Percentiles rank a stretch among this genome's conserved stretches.
phyloP scores from a whole-genome alignment of 768 basidiomycete species.

The Boletus huronensis region DNA sequence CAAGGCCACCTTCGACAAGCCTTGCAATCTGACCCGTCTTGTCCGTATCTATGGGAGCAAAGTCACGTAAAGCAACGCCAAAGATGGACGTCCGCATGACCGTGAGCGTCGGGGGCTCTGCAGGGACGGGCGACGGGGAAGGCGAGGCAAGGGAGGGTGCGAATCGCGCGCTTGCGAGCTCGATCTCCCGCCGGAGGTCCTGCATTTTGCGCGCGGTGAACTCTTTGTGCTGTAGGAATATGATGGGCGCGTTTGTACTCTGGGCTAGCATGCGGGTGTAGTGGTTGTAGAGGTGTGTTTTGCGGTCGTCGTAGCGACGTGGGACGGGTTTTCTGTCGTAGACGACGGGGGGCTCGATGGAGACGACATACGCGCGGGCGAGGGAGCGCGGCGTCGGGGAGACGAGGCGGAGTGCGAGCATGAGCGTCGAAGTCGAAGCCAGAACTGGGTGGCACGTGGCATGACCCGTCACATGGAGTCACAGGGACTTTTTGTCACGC shows the following conservation, averaged over 20 bases:
- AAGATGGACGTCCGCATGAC: conserved; percentile 77
- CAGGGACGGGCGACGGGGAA: conserved; percentile 33
- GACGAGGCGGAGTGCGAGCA: conserved; percentile 12
- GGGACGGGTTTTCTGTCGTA: conserved; percentile 53
- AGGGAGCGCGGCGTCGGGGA: conserved; percentile 12
- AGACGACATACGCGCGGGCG: conserved; percentile 53
- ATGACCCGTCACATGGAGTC: conserved; percentile 23
- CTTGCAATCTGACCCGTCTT: conserved; percentile 52
- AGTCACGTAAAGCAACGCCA: conserved; percentile 70
- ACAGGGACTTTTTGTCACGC: conserved; percentile 25
- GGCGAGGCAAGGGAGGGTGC: conserved; percentile 28
- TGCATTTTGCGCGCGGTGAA: conserved; percentile 67
- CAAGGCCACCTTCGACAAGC: conserved; percentile 57
- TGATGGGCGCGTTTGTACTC: conserved; percentile 54
- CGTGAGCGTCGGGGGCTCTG: conserved; percentile 51
- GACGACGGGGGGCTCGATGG: conserved; percentile 47
- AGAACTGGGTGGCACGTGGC: background rate
- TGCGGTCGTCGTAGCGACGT: conserved; percentile 75
- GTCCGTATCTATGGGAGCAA: conserved; percentile 45
- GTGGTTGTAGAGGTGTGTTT: conserved; percentile 76
- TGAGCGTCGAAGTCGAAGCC: no score
- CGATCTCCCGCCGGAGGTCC: conserved; percentile 66
- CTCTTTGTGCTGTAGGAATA: conserved; percentile 77
- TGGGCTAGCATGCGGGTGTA: conserved; percentile 69
- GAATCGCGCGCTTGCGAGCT: conserved; percentile 47